Evolutionary conservation across 2,329 filamentous ascomycete species (phyloP).

Genomic region (Pseudofabraea citricarpa): DNA sequence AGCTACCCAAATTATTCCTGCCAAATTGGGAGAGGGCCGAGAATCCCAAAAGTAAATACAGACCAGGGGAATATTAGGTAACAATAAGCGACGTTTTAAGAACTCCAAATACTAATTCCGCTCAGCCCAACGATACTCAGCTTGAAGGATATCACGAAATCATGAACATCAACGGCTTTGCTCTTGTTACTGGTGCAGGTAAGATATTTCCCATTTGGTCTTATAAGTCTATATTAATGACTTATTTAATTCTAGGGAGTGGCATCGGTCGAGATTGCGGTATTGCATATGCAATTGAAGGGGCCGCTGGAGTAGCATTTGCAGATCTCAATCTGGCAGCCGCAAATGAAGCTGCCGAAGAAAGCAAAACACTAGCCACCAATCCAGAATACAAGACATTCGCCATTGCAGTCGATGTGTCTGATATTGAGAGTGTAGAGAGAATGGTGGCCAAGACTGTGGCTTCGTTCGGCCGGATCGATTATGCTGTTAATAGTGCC

Average conservation of each 20-base stretch:
- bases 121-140: too few species aligned
- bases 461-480: constrained; percentile 6
- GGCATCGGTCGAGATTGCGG: constrained; percentile 8
- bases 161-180: constrained; percentile 3
- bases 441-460: background rate
- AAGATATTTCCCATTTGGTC: background rate
- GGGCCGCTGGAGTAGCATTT: constrained; percentile 2
- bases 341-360: background rate
- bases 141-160: too few species aligned
- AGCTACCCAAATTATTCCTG: too few species aligned
- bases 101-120: too few species aligned
- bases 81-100: too few species aligned
- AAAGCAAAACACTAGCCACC: background rate
- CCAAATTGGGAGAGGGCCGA: too few species aligned
- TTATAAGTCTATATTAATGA: background rate
- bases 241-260: constrained; percentile 1
- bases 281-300: constrained; percentile 4
- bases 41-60: too few species aligned
- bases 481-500: constrained; percentile 10
- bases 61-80: too few species aligned
- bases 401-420: constrained; percentile 4
- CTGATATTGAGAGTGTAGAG: background rate
- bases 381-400: constrained; percentile 1
- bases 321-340: constrained; percentile 5
- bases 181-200: constrained; percentile 3